Evolutionary conservation across 805 yeast species (phyloP), one percentile per base, ranked within the genome.

Genomic region (Blastobotrys mokoenaii): DNA sequence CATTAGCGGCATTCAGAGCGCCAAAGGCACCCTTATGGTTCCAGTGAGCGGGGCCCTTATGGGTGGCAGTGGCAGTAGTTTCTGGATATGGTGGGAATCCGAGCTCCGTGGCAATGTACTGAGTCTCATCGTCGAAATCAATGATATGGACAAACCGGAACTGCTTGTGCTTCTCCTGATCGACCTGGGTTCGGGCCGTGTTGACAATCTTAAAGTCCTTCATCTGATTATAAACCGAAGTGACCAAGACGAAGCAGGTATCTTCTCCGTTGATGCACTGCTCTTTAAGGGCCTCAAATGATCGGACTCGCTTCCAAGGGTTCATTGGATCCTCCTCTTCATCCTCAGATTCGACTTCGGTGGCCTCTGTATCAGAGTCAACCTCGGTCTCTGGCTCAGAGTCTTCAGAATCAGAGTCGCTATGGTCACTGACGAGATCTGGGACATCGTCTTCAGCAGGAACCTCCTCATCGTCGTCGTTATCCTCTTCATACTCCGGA

Each of bases 81-180:
- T 56, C 51, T 2, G 47, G 47, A 16, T 18, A 38, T 15, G 51
- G 48, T n/a, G 38, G 12, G 15, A 43, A 15, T 18, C 37, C 25
- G 17, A 43, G 41, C 46, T 43, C 46, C 38, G 37, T 37, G 41
- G 46, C 46, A 15, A 43, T 16, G 17, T 43, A 16, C 31, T 15
- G 12, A 11, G 25, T 25, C 41, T 43, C 46, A 10, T 37, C 46
- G 30, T 37, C 35, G 9, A 43, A 17, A 17, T 43, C 46, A 11
- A 43, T 38, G 5, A 43, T 16, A 35, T 43, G 37, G 32, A 37
- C 17, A 25, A 43, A 37, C 12, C 29, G 17, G 22, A 38, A n/a
- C 36, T 30, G 12, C 29, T 29, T 30, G 3, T 43, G 25, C 15
- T 15, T 25, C 32, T 15, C 29, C 18, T 27, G 30, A 31, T 27